phyloP scores from a whole-genome alignment of 2,329 filamentous ascomycete genomes.

The Exutisphaerella laricina region DNA sequence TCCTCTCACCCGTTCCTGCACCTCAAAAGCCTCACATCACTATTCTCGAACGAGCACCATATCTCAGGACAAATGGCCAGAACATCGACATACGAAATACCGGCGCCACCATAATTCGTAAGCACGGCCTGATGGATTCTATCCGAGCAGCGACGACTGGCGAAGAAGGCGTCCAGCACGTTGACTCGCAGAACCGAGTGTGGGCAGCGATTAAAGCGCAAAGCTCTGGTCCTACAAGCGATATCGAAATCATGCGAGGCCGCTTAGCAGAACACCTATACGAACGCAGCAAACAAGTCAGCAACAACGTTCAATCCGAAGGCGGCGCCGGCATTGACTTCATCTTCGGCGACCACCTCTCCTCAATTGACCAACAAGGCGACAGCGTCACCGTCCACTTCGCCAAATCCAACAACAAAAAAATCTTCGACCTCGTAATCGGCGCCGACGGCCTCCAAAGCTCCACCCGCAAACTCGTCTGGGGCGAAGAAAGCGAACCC shows the following conservation, averaged over 20 bases:
- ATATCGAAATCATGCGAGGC: constrained; percentile 32
- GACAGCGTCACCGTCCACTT: constrained; percentile 25
- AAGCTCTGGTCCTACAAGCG: constrained; percentile 28
- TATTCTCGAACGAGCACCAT: constrained; percentile 25
- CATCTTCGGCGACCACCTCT: constrained; percentile 28
- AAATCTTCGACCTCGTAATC: constrained; percentile 28
- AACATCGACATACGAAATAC: constrained; percentile 32
- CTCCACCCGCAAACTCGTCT: constrained; percentile 26
- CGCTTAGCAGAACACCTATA: constrained; percentile 24
- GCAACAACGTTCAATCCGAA: constrained; percentile 17
- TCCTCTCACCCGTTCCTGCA: constrained; percentile 15
- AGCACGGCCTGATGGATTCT: constrained; percentile 28
- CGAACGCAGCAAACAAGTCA: constrained; percentile 19
- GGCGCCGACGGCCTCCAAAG: constrained; percentile 32
- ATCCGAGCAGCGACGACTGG: constrained; percentile 24
- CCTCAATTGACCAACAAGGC: constrained; percentile 22
- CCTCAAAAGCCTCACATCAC: constrained; percentile 24
- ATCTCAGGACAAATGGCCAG: constrained; percentile 24
- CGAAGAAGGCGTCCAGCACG: constrained; percentile 29
- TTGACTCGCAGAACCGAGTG: constrained; percentile 21
- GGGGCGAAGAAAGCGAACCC: constrained; percentile 21
- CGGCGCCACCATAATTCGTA: constrained; percentile 26
- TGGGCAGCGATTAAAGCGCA: constrained; percentile 24
- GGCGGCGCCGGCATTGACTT: constrained; percentile 28
- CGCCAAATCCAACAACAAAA: constrained; percentile 20